Base-by-base conservation (phyloP, 1,139 yeast species). In the Blastobotrys raffinosifermentans region DNA sequence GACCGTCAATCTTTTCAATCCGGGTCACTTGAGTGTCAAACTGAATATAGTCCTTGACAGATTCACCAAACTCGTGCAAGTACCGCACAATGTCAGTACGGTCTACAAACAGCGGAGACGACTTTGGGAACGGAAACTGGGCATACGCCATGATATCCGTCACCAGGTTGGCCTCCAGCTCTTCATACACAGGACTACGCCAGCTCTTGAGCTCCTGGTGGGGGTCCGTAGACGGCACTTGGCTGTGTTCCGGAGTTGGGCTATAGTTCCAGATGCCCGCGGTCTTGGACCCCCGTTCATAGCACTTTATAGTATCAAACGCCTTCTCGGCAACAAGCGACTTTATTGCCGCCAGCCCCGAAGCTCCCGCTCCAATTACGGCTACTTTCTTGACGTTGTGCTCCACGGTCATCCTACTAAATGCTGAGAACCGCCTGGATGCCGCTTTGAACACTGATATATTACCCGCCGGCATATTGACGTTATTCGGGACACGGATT, bases 161-260 rank as follows among this genome's bases (percentile, higher is more conserved):
- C 14, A 79, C 81, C 26, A 79, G 77, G 52, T 80, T 80, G 7
- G 85, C 75, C 50, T 76, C 83, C 38, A 80, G 60, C 32, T 67
- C 58, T 34, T 68, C 63, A 51, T 75, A 74, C 39, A 71, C 66
- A 2, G 78, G 71, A 55, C 69, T 65, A 15, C 47, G 25, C 23
- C 45, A 34, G 10, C 38, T 37, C 8, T 43, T 46, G 10, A 19
- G 22, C n/a, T 41, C 42, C 9, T 35, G 29, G 11, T 41, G 43
- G 2, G 58, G 54, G 16, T 55, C 56, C 13, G 35, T 22, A 6
- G 49, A 41, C 5, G 57, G 55, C 4, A 48, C 39, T 1, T 45
- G 39, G 9, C 44, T 14, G 3, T 10, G 13, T 1, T 46, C 45
- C 4, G 50, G 35, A n/a, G 39, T 41, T 4, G 39, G 38, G 8